Evolutionary conservation across 2,329 filamentous ascomycete species (phyloP).

Genomic region (Thielaviopsis musarum): DNA sequence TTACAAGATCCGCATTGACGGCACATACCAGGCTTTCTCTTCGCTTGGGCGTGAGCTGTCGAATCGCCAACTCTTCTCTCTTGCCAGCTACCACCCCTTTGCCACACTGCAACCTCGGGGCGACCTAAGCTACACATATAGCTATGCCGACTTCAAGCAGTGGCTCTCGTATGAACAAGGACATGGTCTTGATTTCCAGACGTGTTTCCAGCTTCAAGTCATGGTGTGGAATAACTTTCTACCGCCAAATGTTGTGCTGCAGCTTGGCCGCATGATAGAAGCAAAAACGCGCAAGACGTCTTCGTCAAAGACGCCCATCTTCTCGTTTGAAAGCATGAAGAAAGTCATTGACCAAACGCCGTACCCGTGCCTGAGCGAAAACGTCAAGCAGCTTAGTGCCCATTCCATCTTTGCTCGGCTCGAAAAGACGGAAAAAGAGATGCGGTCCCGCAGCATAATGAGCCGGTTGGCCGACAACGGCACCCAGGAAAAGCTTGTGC

Average conservation of each 20-base stretch:
- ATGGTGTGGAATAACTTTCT: slow-evolving; percentile 48
- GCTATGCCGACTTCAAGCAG: slow-evolving; percentile 14
- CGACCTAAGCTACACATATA: slow-evolving; percentile 5
- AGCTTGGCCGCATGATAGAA: slow-evolving; percentile 28
- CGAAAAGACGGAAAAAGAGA: slow-evolving; percentile 24
- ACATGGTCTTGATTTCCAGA: slow-evolving; percentile 28
- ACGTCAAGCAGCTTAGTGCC: slow-evolving; percentile 25
- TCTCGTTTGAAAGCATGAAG: slow-evolving; percentile 37
- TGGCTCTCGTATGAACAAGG: slow-evolving; percentile 18
- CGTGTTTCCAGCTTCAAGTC: slow-evolving; percentile 46
- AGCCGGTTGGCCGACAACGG: slow-evolving; percentile 13
- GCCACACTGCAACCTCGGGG: neutral
- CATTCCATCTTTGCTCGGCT: slow-evolving; percentile 25
- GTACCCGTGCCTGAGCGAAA: slow-evolving; percentile 33
- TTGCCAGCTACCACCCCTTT: slow-evolving; percentile 1
- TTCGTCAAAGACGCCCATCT: slow-evolving; percentile 18
- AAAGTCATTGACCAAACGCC: slow-evolving; percentile 34
- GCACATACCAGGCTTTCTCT: neutral
- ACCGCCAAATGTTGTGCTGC: slow-evolving; percentile 32
- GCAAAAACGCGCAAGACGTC: slow-evolving; percentile 15
- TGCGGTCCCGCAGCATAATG: slow-evolving; percentile 14
- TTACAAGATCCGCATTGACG: slow-evolving; percentile 3
- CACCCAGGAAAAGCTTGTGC: slow-evolving; percentile 4
- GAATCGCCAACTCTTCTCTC: slow-evolving; percentile 1
- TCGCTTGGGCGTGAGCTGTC: neutral